Conservation (phyloP, 768 basidiomycete genomes). For the Agaricus sinodeliciosus region DNA sequence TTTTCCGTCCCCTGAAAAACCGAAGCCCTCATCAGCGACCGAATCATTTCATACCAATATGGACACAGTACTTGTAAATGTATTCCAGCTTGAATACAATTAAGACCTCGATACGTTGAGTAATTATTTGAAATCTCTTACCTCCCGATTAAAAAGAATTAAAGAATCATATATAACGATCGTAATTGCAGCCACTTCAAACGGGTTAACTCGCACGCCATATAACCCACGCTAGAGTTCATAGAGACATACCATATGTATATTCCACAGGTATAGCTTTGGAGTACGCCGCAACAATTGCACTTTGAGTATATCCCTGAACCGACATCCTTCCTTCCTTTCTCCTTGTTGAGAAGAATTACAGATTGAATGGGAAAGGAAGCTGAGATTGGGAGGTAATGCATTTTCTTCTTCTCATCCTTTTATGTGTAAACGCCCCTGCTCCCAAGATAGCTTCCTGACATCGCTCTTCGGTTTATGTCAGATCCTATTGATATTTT, state of each 20-base stretch:
- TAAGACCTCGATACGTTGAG: not conserved
- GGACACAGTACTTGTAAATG: slow-evolving; percentile 2
- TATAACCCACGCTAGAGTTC: too few relatives aligned
- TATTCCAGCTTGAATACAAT: not conserved
- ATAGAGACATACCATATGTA: not conserved
- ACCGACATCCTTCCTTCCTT: not conserved
- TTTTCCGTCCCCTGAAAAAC: not conserved
- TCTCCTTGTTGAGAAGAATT: too few relatives aligned
- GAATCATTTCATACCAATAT: not conserved
- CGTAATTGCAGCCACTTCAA: not conserved
- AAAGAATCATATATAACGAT: slow-evolving; percentile 4
- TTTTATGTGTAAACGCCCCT: too few relatives aligned
- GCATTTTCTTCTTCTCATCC: too few relatives aligned
- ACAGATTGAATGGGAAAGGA: too few relatives aligned
- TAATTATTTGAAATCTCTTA: not conserved
- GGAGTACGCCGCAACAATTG: not conserved
- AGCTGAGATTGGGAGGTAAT: too few relatives aligned
- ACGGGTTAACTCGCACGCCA: not conserved
- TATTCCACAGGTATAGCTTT: not conserved
- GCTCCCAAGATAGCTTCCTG: too few relatives aligned
- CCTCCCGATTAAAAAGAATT: not conserved
- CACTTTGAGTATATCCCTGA: not conserved
- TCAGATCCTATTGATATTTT: too few relatives aligned
- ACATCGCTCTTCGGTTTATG: too few relatives aligned
- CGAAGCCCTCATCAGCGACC: not conserved